Evolutionary conservation across 768 basidiomycete genomes (phyloP).

Genomic region (Podaxis sp.): DNA sequence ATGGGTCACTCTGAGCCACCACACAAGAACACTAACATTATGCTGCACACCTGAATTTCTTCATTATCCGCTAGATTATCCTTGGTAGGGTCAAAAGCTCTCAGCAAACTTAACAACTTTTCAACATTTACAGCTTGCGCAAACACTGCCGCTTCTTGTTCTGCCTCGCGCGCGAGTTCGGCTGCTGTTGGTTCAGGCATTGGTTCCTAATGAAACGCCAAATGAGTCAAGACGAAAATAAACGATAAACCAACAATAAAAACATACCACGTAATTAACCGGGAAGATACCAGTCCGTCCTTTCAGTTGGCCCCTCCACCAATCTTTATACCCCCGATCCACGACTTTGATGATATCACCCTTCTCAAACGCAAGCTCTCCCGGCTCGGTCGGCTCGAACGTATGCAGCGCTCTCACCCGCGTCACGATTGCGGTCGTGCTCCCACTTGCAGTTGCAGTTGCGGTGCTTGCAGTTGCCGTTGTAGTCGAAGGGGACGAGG

Average conservation of each 20-base stretch:
- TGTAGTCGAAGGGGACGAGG: conserved; percentile 20
- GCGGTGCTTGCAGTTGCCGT: conserved; percentile 20
- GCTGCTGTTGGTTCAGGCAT: conserved; percentile 80
- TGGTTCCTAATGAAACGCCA: conserved; percentile 53
- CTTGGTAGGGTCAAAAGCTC: conserved; percentile 68
- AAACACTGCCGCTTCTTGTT: conserved; percentile 88
- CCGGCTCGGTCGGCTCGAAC: conserved; percentile 84
- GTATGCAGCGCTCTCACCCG: conserved; percentile 88
- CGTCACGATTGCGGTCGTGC: conserved; percentile 50
- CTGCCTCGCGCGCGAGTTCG: conserved; percentile 79
- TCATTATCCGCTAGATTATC: conserved; percentile 90
- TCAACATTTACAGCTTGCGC: conserved; percentile 85
- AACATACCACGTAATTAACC: conserved; percentile 88
- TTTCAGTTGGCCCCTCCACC: conserved; percentile 94
- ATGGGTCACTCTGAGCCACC: conserved; percentile 1
- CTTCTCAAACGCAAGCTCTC: conserved; percentile 88
- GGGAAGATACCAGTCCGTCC: conserved; percentile 95
- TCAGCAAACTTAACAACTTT: conserved; percentile 70
- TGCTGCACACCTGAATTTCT: conserved; percentile 67
- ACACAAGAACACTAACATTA: neutral
- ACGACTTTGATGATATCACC: conserved; percentile 96
- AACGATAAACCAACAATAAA: neutral
- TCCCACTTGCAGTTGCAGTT: conserved; percentile 19
- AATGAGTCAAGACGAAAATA: neutral
- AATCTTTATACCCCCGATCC: conserved; percentile 91